phyloP scores from a whole-genome alignment of 2,329 filamentous ascomycete genomes.

The Aspergillus sp. region DNA sequence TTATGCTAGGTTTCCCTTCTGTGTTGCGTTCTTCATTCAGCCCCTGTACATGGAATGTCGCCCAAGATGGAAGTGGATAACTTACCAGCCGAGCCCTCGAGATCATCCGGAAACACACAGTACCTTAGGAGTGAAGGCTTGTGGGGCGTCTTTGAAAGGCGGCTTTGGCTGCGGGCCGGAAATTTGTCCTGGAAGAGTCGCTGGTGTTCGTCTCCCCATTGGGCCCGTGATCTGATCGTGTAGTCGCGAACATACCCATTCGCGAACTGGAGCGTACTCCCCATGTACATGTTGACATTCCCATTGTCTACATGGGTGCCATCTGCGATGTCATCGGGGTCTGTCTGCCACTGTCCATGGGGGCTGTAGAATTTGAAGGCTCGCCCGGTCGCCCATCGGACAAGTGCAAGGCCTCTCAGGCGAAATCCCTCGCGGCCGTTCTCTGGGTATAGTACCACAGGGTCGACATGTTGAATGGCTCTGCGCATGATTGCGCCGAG shows the following conservation, averaged over 20 bases:
- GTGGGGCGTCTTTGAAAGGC: too few relatives aligned
- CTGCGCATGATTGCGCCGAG: conserved; percentile 8
- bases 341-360: conserved; percentile 16
- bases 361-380: conserved; percentile 16
- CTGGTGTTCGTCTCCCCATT: neutral
- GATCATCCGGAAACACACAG: too few relatives aligned
- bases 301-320: conserved; percentile 8
- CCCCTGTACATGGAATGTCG: too few relatives aligned
- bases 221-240: conserved; percentile 1
- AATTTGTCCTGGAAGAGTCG: too few relatives aligned
- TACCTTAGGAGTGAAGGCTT: too few relatives aligned
- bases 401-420: conserved; percentile 5
- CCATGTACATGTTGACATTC: neutral
- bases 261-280: neutral
- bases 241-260: conserved; percentile 10
- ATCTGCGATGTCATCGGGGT: conserved; percentile 1
- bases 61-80: too few relatives aligned
- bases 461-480: conserved; percentile 16
- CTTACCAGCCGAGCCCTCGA: too few relatives aligned
- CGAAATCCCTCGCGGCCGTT: neutral
- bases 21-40: too few relatives aligned
- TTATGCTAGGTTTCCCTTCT: too few relatives aligned
- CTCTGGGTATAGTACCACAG: conserved; percentile 12
- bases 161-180: too few relatives aligned
- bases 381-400: conserved; percentile 6